Evolutionary conservation across 192 early-diverging fungal species (phyloP).

Genomic region (Linnemannia exigua): DNA sequence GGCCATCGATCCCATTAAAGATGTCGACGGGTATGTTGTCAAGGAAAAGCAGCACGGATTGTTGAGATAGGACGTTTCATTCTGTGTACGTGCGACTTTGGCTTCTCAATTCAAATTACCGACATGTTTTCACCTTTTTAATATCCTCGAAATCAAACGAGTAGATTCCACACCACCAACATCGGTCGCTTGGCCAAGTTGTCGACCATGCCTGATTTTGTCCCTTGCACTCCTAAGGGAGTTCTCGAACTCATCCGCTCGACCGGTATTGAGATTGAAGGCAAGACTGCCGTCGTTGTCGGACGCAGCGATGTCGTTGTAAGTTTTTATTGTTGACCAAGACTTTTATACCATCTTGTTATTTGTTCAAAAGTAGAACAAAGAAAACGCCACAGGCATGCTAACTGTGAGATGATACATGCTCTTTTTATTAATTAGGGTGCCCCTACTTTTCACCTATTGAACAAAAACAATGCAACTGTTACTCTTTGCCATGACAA

Average conservation of each 20-base stretch:
- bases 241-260: conserved; percentile 88
- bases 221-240: conserved; percentile 98
- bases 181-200: conserved; percentile 93
- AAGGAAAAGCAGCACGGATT: neutral
- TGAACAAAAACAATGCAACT: conserved; percentile 88
- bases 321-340: conserved; percentile 19
- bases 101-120: neutral
- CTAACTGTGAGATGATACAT: neutral
- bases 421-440: conserved; percentile 58
- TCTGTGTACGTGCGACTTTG: neutral
- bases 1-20: conserved; percentile 88
- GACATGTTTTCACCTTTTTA: neutral
- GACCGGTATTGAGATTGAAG: conserved; percentile 77
- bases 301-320: conserved; percentile 98
- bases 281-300: conserved; percentile 94
- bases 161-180: conserved; percentile 93
- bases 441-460: conserved; percentile 86
- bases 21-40: conserved; percentile 92
- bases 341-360: neutral
- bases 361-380: neutral
- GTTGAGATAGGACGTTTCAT: too few species aligned
- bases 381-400: neutral
- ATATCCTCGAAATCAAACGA: neutral
- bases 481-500: conserved; percentile 95
- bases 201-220: conserved; percentile 83